Percentiles rank a stretch among this genome's conserved stretches.
Evolutionary conservation across 2,329 filamentous ascomycete species (phyloP).

Genomic region (Fusarium euwallaceae): DNA sequence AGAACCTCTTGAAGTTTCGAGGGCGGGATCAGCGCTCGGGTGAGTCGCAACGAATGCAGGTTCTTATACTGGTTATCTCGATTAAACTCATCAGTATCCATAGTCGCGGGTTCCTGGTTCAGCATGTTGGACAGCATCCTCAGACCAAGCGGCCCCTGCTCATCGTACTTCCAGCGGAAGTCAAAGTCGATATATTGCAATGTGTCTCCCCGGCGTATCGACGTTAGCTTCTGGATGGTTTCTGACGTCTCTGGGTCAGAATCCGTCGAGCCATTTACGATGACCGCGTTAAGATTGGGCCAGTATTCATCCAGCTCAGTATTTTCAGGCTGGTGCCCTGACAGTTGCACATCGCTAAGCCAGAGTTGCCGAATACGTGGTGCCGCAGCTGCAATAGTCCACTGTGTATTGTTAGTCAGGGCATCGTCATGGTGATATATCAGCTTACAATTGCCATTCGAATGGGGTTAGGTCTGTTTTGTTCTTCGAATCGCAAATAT

Average conservation of each 20-base stretch:
- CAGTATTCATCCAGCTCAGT: slow-evolving; percentile 43
- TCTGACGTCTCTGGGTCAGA: slow-evolving; percentile 41
- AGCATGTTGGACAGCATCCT: slow-evolving; percentile 27
- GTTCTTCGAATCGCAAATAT: slow-evolving; percentile 47
- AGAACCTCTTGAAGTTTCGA: slow-evolving; percentile 43
- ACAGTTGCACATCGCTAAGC: slow-evolving; percentile 46
- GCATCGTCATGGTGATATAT: neutral
- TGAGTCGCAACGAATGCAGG: slow-evolving; percentile 48
- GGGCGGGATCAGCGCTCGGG: slow-evolving; percentile 43
- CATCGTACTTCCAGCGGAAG: slow-evolving; percentile 44
- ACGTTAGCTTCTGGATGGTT: slow-evolving; percentile 44
- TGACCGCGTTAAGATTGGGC: slow-evolving; percentile 49
- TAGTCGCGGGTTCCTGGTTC: slow-evolving; percentile 29
- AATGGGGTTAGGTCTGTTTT: slow-evolving; percentile 29
- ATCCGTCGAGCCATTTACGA: slow-evolving; percentile 40
- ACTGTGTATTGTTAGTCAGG: slow-evolving; percentile 37
- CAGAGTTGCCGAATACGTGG: slow-evolving; percentile 51
- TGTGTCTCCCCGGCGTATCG: slow-evolving; percentile 43
- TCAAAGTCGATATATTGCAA: slow-evolving; percentile 51
- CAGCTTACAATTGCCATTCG: slow-evolving; percentile 40
- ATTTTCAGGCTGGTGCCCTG: slow-evolving; percentile 11
- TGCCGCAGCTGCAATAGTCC: slow-evolving; percentile 43
- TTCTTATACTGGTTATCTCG: slow-evolving; percentile 42
- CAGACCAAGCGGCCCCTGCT: slow-evolving; percentile 38
- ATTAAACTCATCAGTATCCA: slow-evolving; percentile 17